Evolutionary conservation across 495 filamentous ascomycete species (phyloP).

Genomic region (Lepidopterella palustris): DNA sequence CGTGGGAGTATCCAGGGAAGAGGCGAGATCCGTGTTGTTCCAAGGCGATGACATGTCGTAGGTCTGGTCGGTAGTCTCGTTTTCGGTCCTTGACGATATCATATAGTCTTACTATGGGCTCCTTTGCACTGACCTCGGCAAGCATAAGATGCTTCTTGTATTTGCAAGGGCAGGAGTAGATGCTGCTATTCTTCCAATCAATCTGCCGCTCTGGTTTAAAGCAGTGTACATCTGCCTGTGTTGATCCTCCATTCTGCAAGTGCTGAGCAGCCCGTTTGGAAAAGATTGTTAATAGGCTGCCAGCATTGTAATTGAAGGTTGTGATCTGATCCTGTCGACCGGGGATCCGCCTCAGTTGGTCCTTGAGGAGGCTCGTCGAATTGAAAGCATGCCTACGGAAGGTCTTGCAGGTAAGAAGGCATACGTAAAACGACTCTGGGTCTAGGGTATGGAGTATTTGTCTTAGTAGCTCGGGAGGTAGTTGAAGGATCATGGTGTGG

Average conservation of each 20-base stretch:
- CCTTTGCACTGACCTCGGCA: conserved; percentile 4
- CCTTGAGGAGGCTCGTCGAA: conserved; percentile 13
- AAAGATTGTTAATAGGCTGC: conserved; percentile 1
- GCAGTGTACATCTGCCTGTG: conserved; percentile 9
- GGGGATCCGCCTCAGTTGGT: conserved; percentile 14
- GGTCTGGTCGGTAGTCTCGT: not conserved
- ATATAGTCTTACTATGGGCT: conserved; percentile 6
- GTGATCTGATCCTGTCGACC: not conserved
- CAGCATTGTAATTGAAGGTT: not conserved
- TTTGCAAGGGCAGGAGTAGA: not conserved
- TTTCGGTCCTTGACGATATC: not conserved
- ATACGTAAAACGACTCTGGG: conserved; percentile 21
- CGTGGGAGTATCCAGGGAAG: not conserved
- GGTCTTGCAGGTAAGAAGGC: conserved; percentile 11
- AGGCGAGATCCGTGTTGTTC: not conserved
- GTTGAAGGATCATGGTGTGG: conserved; percentile 3
- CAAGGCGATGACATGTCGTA: conserved; percentile 13
- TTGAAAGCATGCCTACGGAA: conserved; percentile 17
- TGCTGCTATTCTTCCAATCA: conserved; percentile 11
- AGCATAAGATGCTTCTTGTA: not conserved
- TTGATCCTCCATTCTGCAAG: conserved; percentile 5
- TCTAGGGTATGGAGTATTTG: conserved; percentile 16
- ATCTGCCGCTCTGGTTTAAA: not conserved
- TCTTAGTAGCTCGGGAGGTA: conserved; percentile 19
- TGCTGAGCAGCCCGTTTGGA: conserved; percentile 9